A percentile compares a stretch with the other conserved stretches of the same genome.
Evolutionary conservation across 176 grass and related monocot species (phyloP).

Genomic region (Luzula sylvatica): DNA sequence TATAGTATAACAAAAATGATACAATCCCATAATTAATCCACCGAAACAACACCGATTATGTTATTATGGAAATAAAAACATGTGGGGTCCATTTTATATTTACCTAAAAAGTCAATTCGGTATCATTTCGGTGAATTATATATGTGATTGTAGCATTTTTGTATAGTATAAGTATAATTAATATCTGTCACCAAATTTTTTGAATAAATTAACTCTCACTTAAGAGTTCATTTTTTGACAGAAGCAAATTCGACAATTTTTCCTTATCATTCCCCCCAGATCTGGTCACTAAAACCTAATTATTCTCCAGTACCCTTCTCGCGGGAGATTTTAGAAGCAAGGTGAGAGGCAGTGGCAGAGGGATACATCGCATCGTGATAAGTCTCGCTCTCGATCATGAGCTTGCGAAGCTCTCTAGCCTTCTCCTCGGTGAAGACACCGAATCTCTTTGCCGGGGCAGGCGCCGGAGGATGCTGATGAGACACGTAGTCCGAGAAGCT

Average conservation of each 20-base stretch:
- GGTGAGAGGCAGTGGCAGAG: conserved; percentile 93
- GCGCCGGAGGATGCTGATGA: not conserved
- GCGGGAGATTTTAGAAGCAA: conserved; percentile 52
- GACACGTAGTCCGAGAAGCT: conserved; percentile 87
- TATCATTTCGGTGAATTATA: no score
- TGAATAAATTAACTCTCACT: no score
- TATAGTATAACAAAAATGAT: no score
- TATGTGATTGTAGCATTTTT: no score
- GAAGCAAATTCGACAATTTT: conserved; percentile 14
- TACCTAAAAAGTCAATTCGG: no score
- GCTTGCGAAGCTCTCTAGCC: conserved; percentile 62
- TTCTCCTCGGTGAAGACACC: conserved; percentile 92
- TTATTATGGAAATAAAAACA: no score
- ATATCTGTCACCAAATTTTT: no score
- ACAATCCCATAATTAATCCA: no score
- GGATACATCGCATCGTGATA: conserved; percentile 97
- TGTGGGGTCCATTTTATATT: no score
- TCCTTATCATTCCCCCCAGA: not conserved
- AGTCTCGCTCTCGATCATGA: conserved; percentile 62
- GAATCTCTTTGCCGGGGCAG: conserved; percentile 14
- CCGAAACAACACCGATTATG: no score
- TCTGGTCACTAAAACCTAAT: not conserved
- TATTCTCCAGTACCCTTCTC: not conserved
- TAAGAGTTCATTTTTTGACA: no score
- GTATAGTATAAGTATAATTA: no score